Percentiles rank a stretch among this genome's conserved stretches.
Evolutionary conservation across 2,329 filamentous ascomycete species (phyloP).

Genomic region (Epichloe sibirici): DNA sequence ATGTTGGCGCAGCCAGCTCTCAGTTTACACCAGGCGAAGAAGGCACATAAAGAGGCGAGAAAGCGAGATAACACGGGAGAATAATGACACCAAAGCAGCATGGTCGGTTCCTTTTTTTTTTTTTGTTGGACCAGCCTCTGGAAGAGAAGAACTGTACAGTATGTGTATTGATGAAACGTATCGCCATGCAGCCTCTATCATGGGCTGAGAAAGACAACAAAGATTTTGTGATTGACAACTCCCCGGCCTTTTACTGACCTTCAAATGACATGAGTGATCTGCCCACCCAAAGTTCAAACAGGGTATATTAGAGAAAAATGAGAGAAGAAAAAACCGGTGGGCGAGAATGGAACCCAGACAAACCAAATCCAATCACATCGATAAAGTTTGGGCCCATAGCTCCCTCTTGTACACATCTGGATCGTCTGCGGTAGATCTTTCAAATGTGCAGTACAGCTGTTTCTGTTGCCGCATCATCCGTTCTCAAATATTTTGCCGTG

Average conservation of each 20-base stretch:
- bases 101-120: not conserved
- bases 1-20: constrained; percentile 33
- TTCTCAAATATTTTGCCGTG: not conserved
- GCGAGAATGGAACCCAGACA: not conserved
- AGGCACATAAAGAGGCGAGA: constrained; percentile 48
- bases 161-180: not conserved
- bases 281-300: constrained; percentile 2
- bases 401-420: not conserved
- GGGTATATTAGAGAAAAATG: constrained; percentile 9
- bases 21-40: constrained; percentile 59
- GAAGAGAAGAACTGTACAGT: not conserved
- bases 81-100: not conserved
- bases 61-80: constrained; percentile 27
- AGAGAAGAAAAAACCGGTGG: not conserved
- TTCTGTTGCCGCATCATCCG: not conserved
- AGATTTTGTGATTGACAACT: not conserved
- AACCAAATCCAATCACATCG: not conserved
- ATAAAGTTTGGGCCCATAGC: not conserved
- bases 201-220: not conserved
- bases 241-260: not conserved
- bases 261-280: not conserved
- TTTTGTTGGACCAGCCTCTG: not conserved
- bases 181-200: not conserved
- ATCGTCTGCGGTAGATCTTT: not conserved
- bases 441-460: not conserved